phyloP scores from a whole-genome alignment of 176 grass and related monocot species.

The Miscanthus lutarioriparius region DNA sequence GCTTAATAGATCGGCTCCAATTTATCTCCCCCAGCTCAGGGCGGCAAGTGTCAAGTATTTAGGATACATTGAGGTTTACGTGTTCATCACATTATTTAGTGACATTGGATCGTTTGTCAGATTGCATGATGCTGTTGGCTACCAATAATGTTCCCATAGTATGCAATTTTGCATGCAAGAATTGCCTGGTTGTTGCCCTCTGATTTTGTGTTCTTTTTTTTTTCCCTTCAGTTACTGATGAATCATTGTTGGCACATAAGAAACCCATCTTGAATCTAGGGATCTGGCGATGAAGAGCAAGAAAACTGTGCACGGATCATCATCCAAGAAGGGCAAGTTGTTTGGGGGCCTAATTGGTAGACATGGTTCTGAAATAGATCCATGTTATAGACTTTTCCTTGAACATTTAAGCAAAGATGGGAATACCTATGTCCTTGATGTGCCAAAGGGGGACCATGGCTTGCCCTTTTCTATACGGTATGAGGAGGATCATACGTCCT shows the following conservation, averaged over 20 bases:
- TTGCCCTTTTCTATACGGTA: conserved; percentile 42
- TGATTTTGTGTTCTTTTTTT: not conserved
- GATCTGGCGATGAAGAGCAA: conserved; percentile 23
- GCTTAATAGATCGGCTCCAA: not conserved
- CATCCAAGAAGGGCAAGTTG: conserved; percentile 17
- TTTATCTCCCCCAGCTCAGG: not conserved
- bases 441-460: conserved; percentile 35
- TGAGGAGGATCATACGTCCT: conserved; percentile 17
- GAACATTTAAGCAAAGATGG: conserved; percentile 44
- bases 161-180: conserved; percentile 6
- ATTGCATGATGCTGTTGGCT: not conserved
- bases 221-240: not conserved
- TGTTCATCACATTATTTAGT: not conserved
- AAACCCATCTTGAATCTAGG: conserved; percentile 4
- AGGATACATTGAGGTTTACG: not conserved
- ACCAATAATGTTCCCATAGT: not conserved
- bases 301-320: not conserved
- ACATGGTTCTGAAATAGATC: conserved; percentile 38
- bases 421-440: conserved; percentile 24
- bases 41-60: not conserved
- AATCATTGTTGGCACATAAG: not conserved
- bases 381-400: conserved; percentile 49
- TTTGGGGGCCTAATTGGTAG: not conserved
- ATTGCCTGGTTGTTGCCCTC: not conserved
- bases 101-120: not conserved